phyloP scores from a whole-genome alignment of 75 land plant species.

The Cunninghamia lanceolata region DNA sequence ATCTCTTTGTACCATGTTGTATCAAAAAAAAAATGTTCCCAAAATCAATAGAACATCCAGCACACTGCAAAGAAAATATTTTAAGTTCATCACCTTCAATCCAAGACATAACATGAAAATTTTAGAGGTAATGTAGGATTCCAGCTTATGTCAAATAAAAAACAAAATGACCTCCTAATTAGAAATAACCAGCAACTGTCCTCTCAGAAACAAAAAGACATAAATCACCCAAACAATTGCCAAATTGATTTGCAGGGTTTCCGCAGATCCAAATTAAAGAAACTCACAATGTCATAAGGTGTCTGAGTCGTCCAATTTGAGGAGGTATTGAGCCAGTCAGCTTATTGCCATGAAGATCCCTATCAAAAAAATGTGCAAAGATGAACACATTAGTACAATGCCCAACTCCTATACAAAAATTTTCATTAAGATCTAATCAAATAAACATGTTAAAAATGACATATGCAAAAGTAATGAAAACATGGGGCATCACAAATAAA shows the following conservation, averaged over 20 bases:
- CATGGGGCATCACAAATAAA: neutral
- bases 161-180: neutral
- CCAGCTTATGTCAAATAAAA: neutral
- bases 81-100: neutral
- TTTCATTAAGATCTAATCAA: neutral
- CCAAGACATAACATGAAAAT: neutral
- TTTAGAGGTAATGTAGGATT: neutral
- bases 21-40: neutral
- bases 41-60: neutral
- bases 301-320: constrained; percentile 76
- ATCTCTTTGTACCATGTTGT: neutral
- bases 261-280: neutral
- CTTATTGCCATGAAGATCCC: constrained; percentile 94
- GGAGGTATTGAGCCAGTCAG: constrained; percentile 90
- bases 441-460: neutral
- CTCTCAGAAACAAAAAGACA: neutral
- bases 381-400: neutral
- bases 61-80: neutral
- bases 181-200: neutral
- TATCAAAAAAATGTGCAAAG: constrained; percentile 20
- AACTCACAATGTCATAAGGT: constrained; percentile 65
- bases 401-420: neutral
- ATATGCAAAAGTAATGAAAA: neutral
- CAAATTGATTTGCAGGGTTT: neutral
- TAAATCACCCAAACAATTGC: neutral